A percentile compares a stretch with the other conserved stretches of the same genome.
Conservation (phyloP, 2,329 filamentous ascomycete species). For the Arthrobotrys sinensis region DNA sequence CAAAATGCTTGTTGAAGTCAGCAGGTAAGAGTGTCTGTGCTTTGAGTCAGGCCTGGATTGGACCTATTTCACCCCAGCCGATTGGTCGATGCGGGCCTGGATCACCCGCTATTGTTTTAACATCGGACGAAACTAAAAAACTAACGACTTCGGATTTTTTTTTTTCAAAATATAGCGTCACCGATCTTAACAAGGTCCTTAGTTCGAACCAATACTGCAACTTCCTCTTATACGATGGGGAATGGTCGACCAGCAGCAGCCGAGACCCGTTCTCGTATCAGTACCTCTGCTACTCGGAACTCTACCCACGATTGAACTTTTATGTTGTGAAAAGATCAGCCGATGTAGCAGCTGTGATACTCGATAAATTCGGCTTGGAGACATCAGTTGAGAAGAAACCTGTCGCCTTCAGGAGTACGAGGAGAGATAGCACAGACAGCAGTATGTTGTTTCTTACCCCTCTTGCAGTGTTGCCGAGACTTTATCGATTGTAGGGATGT, state of each 20-base stretch:
- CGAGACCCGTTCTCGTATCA: conserved; percentile 45
- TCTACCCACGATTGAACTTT: conserved; percentile 54
- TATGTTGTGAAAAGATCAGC: conserved; percentile 35
- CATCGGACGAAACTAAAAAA: conserved; percentile 7
- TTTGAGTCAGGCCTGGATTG: conserved; percentile 14
- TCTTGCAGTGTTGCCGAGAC: conserved; percentile 4
- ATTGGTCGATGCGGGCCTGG: conserved; percentile 9
- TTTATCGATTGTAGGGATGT: conserved; percentile 2
- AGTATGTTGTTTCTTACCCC: not conserved
- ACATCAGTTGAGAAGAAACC: conserved; percentile 27
- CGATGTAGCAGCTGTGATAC: conserved; percentile 36
- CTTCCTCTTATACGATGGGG: conserved; percentile 50
- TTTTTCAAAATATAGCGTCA: conserved; percentile 25
- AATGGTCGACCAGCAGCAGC: conserved; percentile 39
- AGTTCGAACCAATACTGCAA: conserved; percentile 33
- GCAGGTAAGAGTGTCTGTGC: conserved; percentile 9
- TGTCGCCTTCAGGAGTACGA: conserved; percentile 36
- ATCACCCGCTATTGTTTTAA: not conserved
- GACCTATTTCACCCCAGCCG: not conserved
- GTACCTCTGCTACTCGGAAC: conserved; percentile 47
- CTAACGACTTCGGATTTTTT: not conserved
- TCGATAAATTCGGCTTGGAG: conserved; percentile 39
- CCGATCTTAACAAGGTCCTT: conserved; percentile 36
- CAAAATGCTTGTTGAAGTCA: conserved; percentile 29
- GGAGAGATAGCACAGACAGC: conserved; percentile 26